These are phyloP conservation scores for Umbelopsis sp. DNA, from an alignment of 371 early-diverging fungal species.

Conservation along the genomic window DNA sequence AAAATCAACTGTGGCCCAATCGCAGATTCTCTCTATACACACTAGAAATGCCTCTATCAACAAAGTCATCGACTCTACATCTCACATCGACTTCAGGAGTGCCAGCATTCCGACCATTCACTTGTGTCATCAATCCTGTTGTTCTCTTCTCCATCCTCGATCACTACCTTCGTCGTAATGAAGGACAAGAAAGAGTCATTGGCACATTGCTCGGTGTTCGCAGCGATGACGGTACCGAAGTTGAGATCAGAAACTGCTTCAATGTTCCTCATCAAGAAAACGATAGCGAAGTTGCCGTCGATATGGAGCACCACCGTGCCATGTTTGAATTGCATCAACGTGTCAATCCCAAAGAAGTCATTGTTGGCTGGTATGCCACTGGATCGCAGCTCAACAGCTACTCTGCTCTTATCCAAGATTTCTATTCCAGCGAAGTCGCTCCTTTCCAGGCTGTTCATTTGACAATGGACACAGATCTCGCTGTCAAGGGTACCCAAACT, in stretches of 20 bases:
- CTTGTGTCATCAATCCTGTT: slow-evolving; percentile 77
- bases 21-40: slow-evolving; percentile 8
- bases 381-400: slow-evolving; percentile 73
- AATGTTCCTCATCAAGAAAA: slow-evolving; percentile 80
- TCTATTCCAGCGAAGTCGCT: slow-evolving; percentile 82
- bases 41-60: slow-evolving; percentile 32
- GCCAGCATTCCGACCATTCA: slow-evolving; percentile 61
- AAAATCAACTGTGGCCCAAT: background rate
- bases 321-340: slow-evolving; percentile 88
- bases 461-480: slow-evolving; percentile 82
- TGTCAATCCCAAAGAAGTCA: slow-evolving; percentile 87
- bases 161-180: slow-evolving; percentile 88
- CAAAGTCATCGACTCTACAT: slow-evolving; percentile 35
- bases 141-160: slow-evolving; percentile 92
- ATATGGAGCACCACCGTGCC: slow-evolving; percentile 86
- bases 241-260: slow-evolving; percentile 90
- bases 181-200: slow-evolving; percentile 80
- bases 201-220: slow-evolving; percentile 89
- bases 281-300: slow-evolving; percentile 71
- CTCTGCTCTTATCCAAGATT: slow-evolving; percentile 85
- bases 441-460: slow-evolving; percentile 86
- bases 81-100: slow-evolving; percentile 21
- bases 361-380: slow-evolving; percentile 94
- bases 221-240: slow-evolving; percentile 82
- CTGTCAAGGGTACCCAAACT: slow-evolving; percentile 59